Percentiles rank a stretch among this genome's conserved stretches.
Evolutionary conservation across 2,329 filamentous ascomycete species (phyloP).

Genomic region (Epichloe scottii): DNA sequence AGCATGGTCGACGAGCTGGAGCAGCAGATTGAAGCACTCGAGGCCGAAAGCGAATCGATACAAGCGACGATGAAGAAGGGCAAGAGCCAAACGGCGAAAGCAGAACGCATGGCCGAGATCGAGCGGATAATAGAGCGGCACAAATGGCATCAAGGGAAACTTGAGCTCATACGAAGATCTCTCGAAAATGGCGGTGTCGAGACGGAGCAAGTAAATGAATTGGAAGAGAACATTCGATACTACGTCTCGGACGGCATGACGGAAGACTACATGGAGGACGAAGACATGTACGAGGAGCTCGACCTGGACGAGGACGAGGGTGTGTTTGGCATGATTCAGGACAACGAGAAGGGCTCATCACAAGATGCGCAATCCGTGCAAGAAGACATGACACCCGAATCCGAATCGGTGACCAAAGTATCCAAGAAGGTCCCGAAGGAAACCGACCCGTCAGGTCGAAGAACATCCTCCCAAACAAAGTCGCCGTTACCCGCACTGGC

Average conservation of each 20-base stretch:
- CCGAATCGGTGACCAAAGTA: slow-evolving; percentile 31
- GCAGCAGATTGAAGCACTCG: slow-evolving; percentile 81
- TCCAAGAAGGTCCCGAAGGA: slow-evolving; percentile 50
- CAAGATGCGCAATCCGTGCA: slow-evolving; percentile 89
- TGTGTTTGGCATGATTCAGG: slow-evolving; percentile 64
- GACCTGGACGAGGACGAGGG: slow-evolving; percentile 88
- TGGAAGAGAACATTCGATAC: slow-evolving; percentile 88
- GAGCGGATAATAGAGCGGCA: slow-evolving; percentile 77
- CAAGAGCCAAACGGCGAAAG: slow-evolving; percentile 73
- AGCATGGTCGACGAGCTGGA: slow-evolving; percentile 86
- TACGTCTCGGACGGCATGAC: slow-evolving; percentile 87
- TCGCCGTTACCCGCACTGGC: slow-evolving; percentile 88
- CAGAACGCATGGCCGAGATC: slow-evolving; percentile 78
- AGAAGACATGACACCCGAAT: slow-evolving; percentile 58
- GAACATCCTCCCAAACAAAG: slow-evolving; percentile 83
- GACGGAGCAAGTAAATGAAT: slow-evolving; percentile 69
- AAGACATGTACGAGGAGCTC: slow-evolving; percentile 88
- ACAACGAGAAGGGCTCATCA: slow-evolving; percentile 82
- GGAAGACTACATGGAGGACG: slow-evolving; percentile 85
- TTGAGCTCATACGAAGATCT: slow-evolving; percentile 80
- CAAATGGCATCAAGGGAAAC: slow-evolving; percentile 90
- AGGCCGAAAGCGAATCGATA: slow-evolving; percentile 79
- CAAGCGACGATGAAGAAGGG: slow-evolving; percentile 89
- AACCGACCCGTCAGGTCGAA: slow-evolving; percentile 42
- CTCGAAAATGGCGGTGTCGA: slow-evolving; percentile 90